Evolutionary conservation across 805 yeast species (phyloP), one percentile per base, ranked within the genome.

Genomic region (Blastobotrys peoriensis): DNA sequence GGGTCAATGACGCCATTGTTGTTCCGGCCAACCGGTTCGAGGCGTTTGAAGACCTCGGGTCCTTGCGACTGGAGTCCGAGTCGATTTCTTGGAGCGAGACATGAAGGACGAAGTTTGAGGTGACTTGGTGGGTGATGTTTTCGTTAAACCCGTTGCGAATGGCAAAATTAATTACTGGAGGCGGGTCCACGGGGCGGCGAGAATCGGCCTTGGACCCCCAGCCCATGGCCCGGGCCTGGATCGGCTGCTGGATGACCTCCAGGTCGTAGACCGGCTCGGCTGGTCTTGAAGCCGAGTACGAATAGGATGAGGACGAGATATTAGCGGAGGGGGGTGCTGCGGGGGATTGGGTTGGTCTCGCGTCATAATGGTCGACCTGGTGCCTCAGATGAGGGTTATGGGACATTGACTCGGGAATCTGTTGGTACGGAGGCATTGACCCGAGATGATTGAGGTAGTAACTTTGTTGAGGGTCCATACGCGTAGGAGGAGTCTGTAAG

Each of bases 171-270:
- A 61, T 53, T 10, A 61, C 61, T 3, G 66, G 66, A 13, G 64
- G 63, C 18, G 66, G 66, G 45, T 61, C 66, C 15, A 61, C 62
- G n/a, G 65, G 62, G 15, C 66, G 54, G 9, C 65, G 36, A 3
- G 64, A 60, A 37, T 61, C 64, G 16, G 60, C 59, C 58, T 40
- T 45, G 17, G 59, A 36, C 9, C 64, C 60, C 58, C 62, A 58
- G 18, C 66, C 66, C 46, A 61, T 58, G 6, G 66, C 65, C 16
- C 66, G 47, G 13, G 65, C 66, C 27, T 57, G 61, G 21, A 52
- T 48, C 4, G 66, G 66, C 43, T 61, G 63, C 44, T 61, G 65
- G 15, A 54, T 51, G 19, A 61, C 45, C 10, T 54, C 45, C 22
- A 55, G 41, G 19, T 39, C 28, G 36, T 52, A 54, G 20, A 9